Evolutionary conservation across 371 early-diverging fungal species (phyloP), one percentile per base, ranked within the genome.

Genomic region (Mycotypha africana): DNA sequence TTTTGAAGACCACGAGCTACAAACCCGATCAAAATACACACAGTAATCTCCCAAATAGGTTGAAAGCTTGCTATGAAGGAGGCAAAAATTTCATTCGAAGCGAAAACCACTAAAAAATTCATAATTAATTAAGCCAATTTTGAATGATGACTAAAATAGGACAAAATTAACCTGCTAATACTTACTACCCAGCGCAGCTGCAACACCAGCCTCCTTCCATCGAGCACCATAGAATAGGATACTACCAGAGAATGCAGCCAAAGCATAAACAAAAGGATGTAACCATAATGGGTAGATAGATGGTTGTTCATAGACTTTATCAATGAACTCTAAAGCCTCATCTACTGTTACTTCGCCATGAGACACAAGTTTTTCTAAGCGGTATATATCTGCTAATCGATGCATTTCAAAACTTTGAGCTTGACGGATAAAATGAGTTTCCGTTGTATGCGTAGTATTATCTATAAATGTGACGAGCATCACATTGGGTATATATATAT

Each of bases 401-500:
- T 81, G 64, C 86, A 88, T 84, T 36, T 88, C 84, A 64, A 82
- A 85, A 6, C 74, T 79, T 22, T 70, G 77, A 0, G 57, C 39
- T 25, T 72, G 73, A 4, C 80, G 71, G 33, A 89, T 66, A 25
- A 87, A 76, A 38, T 86, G 85, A 0, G 89, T 89, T 37, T 87
- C 88, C 7, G 83, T 84, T 4, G 87, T 82, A 41, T 87, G 83
- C 0, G 86, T 86, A 19, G 81, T 73, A 7, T 71, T 67, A 59
- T 87, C 86, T 40, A 76, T 75, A 49, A 89, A 86, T 0, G 82
- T 75, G 36, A 89, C 67, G 26, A 87, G 70, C 76, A 87, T 82
- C n/a, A 85, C 67, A 20, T 79, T 80, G 3, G 89, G 89, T 41
- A 85, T 60, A 37, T 74, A 74, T 7, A 82, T 74, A 47, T 84